Base-by-base conservation (phyloP, 2,329 filamentous ascomycete species). In the Apiospora kogelbergensis region DNA sequence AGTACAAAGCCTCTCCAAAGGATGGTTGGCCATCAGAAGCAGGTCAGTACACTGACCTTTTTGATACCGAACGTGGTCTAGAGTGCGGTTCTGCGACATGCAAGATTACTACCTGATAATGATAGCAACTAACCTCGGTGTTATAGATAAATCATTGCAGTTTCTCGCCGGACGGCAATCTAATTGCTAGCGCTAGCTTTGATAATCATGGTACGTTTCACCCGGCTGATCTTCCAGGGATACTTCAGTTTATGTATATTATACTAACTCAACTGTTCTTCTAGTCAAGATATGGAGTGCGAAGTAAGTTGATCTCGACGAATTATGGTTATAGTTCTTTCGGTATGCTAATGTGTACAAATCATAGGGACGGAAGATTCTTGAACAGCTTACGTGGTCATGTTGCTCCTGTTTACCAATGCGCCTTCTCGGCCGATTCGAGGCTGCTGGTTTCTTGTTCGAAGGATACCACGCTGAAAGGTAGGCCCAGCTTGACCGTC, bases 401-500 rank as follows among this genome's bases (percentile, higher is more conserved):
- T 80, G 95, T 89, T 57, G 94, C 92, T 1, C 91, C 95, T 1
- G 95, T 98, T 20, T 98, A 98, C 78, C 94, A 97, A 82, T 94
- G 93, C 75, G 91, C 92, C 53, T 99, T 98, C 83, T 97, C 93
- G 13, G 93, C 96, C 1, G 96, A 99, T 79, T 97, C 93, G 22
- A 86, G 95, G 40, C 68, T 76, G 30, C 68, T 67, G 11, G 69
- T 97, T 17, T 97, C 93, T 41, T 92, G 88, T 2, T 95, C 91
- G 71, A 97, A 97, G 79, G 96, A 98, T 78, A 96, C 93, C 1
- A 98, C 96, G 0, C 82, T 98, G 65, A 67, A 67, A 30, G 53
- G 53, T 60, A 37, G 33, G 17, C 30, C 20, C 26, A 60, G 53
- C 30, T 60, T 11, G 22, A 26, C 26, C 10, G n/a, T 65, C 37